These are phyloP conservation scores for Sistotremastrum niveocremeum DNA, from an alignment of 768 basidiomycete species.

Conservation along the genomic window DNA sequence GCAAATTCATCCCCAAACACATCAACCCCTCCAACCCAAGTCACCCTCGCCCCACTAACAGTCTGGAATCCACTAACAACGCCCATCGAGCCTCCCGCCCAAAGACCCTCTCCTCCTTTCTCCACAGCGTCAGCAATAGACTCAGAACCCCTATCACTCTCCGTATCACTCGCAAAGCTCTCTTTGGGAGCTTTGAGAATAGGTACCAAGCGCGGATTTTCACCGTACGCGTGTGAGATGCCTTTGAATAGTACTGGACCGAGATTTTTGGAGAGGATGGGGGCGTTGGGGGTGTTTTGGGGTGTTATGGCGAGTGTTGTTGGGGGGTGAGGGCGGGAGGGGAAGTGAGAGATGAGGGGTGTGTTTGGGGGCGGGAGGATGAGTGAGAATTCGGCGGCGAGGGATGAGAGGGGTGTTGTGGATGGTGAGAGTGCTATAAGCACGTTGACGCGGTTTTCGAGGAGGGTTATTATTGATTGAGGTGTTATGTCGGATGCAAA, in stretches of 20 bases:
- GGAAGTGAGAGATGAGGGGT: conserved; percentile 78
- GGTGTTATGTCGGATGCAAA: conserved; percentile 67
- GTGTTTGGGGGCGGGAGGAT: conserved; percentile 77
- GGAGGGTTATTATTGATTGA: conserved; percentile 60
- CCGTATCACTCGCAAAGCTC: conserved; percentile 63
- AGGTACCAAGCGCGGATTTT: conserved; percentile 70
- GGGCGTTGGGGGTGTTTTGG: conserved; percentile 8
- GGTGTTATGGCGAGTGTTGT: conserved; percentile 50
- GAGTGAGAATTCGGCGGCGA: conserved; percentile 86
- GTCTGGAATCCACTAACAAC: conserved; percentile 89
- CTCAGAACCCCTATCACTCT: conserved; percentile 41
- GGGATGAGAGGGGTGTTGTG: conserved; percentile 57
- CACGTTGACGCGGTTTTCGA: conserved; percentile 65
- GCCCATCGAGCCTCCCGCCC: conserved; percentile 66
- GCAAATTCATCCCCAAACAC: conserved; percentile 68
- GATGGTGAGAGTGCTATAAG: conserved; percentile 70
- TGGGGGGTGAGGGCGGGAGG: conserved; percentile 48
- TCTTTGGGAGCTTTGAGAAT: conserved; percentile 66
- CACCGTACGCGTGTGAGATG: conserved; percentile 46
- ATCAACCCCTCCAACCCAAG: conserved; percentile 72
- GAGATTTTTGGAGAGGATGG: conserved; percentile 34
- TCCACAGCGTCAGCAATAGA: conserved; percentile 57
- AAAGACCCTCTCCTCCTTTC: conserved; percentile 63
- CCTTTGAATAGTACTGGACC: conserved; percentile 70
- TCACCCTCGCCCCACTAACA: conserved; percentile 55